phyloP scores from a whole-genome alignment of 192 early-diverging fungal species.

The Entomortierella lignicola region DNA sequence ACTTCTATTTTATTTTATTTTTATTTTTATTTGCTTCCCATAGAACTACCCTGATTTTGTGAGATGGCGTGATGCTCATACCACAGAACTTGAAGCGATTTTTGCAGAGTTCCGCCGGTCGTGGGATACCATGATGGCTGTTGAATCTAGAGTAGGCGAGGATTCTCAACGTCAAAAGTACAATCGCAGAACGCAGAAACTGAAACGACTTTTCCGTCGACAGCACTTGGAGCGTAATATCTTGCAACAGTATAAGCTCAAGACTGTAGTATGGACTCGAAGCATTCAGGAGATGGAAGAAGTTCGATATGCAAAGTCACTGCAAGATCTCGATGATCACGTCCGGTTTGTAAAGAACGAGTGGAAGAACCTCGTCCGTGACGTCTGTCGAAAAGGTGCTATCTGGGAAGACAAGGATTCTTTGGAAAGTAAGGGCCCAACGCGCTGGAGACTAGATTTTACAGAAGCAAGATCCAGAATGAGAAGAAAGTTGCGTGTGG shows the following conservation, averaged over 20 bases:
- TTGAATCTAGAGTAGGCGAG: slow-evolving; percentile 63
- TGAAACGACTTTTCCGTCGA: slow-evolving; percentile 62
- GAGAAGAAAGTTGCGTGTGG: slow-evolving; percentile 39
- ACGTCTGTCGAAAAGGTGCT: slow-evolving; percentile 69
- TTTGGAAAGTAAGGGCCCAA: slow-evolving; percentile 21
- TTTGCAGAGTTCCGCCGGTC: slow-evolving; percentile 67
- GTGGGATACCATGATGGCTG: slow-evolving; percentile 68
- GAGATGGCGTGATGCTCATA: slow-evolving; percentile 66
- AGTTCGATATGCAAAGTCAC: slow-evolving; percentile 62
- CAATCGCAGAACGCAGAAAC: slow-evolving; percentile 60
- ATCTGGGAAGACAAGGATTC: slow-evolving; percentile 67
- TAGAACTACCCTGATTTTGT: slow-evolving; percentile 69
- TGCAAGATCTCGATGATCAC: slow-evolving; percentile 69
- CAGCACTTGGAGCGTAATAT: slow-evolving; percentile 58
- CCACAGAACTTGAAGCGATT: slow-evolving; percentile 62
- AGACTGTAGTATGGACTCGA: slow-evolving; percentile 63
- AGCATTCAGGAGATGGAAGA: slow-evolving; percentile 72
- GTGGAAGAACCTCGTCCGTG: slow-evolving; percentile 66
- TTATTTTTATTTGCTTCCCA: background rate
- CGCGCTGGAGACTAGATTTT: slow-evolving; percentile 67
- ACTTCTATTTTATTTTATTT: background rate
- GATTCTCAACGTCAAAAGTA: slow-evolving; percentile 61
- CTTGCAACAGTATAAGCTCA: slow-evolving; percentile 61
- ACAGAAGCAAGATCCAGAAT: slow-evolving; percentile 65
- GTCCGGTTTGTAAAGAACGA: slow-evolving; percentile 69